Evolutionary conservation across 164 flowering plant species (phyloP).

Genomic region (Nymphaea colorata): DNA sequence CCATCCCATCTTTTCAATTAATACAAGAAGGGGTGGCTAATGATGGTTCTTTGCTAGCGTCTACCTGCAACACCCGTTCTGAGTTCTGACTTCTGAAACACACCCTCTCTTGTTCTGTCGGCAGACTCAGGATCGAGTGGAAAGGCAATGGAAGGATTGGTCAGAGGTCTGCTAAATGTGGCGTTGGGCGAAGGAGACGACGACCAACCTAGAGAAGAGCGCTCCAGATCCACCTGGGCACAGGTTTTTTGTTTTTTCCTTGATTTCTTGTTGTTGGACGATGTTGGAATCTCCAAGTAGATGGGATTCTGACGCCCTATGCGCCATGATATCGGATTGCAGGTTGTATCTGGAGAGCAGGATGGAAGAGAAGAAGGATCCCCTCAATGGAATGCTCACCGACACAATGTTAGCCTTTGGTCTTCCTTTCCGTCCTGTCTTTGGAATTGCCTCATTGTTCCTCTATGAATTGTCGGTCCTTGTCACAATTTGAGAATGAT

Average conservation of each 20-base stretch:
- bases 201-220: constrained; percentile 31
- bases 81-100: no score
- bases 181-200: constrained; percentile 28
- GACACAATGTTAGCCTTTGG: constrained; percentile 10
- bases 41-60: no score
- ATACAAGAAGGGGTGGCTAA: no score
- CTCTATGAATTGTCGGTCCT: no score
- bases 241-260: constrained; percentile 34
- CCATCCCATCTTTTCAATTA: no score
- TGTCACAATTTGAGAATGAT: no score
- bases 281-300: no score
- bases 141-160: constrained; percentile 58
- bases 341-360: constrained; percentile 53
- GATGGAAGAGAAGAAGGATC: constrained; percentile 22
- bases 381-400: constrained; percentile 7
- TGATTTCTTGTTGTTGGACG: no score
- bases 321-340: constrained; percentile 5
- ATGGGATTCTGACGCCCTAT: no score
- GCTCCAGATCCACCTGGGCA: constrained; percentile 84
- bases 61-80: no score
- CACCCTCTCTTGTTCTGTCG: no score
- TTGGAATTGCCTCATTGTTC: not conserved
- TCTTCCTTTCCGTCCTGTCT: not conserved
- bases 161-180: constrained; percentile 66
- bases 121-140: no score